phyloP scores from a whole-genome alignment of 441 rosid species.

The Euphorbia celastroides region DNA sequence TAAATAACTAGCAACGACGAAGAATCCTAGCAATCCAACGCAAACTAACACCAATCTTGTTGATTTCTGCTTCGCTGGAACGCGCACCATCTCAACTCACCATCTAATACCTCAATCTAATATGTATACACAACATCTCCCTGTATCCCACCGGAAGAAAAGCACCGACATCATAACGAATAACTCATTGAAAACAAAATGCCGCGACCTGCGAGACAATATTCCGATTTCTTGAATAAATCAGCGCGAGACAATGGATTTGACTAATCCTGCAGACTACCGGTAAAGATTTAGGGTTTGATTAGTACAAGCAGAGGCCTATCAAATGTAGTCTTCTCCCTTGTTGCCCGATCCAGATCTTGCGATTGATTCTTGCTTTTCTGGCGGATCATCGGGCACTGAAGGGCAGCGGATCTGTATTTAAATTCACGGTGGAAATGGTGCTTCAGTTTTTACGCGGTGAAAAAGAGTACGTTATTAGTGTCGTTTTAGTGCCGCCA shows the following conservation, averaged over 20 bases:
- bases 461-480: too few species aligned
- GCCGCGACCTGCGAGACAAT: background rate
- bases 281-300: background rate
- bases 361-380: background rate
- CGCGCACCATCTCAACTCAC: conserved; percentile 43
- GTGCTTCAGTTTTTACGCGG: background rate
- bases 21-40: conserved; percentile 45
- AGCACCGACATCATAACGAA: background rate
- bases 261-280: background rate
- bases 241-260: background rate
- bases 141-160: background rate
- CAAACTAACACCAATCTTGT: conserved; percentile 40
- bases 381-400: background rate
- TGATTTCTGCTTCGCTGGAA: conserved; percentile 43
- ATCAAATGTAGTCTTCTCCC: background rate
- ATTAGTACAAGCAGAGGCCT: background rate
- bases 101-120: background rate
- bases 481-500: too few species aligned
- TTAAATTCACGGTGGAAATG: background rate
- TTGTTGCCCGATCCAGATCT: background rate
- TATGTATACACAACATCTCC: background rate
- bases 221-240: background rate
- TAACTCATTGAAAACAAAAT: background rate
- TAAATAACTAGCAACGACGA: conserved; percentile 57
- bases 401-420: background rate